Conservation (phyloP, 148 eudicot species). For the Chenopodium berlandieri region DNA sequence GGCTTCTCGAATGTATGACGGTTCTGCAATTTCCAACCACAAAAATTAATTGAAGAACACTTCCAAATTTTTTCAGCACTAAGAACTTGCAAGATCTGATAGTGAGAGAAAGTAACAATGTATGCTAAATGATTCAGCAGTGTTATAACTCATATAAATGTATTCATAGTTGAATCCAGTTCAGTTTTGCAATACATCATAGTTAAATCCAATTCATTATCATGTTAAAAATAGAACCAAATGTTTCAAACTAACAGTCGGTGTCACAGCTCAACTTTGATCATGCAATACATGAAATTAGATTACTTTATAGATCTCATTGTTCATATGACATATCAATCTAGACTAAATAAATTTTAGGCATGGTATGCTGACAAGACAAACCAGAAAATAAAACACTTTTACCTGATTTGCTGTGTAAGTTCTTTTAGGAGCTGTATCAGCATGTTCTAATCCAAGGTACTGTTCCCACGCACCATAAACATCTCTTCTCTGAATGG, state of each 20-base stretch:
- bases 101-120: neutral
- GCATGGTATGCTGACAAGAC: neutral
- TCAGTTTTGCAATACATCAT: neutral
- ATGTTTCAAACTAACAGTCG: neutral
- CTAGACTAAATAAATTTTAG: neutral
- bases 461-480: conserved; percentile 98
- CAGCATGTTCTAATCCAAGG: conserved; percentile 88
- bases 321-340: neutral
- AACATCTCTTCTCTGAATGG: conserved; percentile 71
- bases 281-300: neutral
- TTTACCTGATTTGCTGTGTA: conserved; percentile 65
- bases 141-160: no score
- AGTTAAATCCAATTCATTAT: neutral
- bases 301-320: no score
- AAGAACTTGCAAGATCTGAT: neutral
- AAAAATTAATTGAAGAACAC: neutral
- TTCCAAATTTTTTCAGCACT: neutral
- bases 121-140: neutral
- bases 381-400: conserved; percentile 11
- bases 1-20: conserved; percentile 93
- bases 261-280: neutral
- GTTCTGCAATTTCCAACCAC: conserved; percentile 52
- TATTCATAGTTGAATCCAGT: no score
- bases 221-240: neutral
- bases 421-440: conserved; percentile 74